Evolutionary conservation across 2,329 filamentous ascomycete genomes (phyloP), one percentile per base, ranked within the genome.

Genomic region (Colletotrichum filicis): DNA sequence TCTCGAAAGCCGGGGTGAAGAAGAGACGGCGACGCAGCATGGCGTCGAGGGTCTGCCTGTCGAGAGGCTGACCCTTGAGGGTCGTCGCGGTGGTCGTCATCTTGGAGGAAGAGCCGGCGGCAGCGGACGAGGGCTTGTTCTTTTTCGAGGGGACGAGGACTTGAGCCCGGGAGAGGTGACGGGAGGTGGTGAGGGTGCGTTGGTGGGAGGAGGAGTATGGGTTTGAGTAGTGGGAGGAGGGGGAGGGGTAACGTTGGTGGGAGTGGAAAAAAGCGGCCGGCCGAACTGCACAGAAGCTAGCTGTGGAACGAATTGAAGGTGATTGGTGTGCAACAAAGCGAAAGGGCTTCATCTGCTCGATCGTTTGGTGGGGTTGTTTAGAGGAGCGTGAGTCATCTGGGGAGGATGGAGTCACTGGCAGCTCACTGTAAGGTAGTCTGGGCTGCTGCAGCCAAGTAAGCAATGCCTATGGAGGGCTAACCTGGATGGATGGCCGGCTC

Each of bases 1-100:
- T 96, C 84, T 98, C 97, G 84, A 98, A 98, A 68, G 95, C 92
- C 66, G 95, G 95, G 75, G 95, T 98, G 85, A 97, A 97, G 88
- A 98, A 98, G 85, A 96, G 88, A 83, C 95, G 93, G 76, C 95
- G 93, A 77, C 93, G 92, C 78, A 98, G 92, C 80, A 98, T 90
- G 74, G 92, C 93, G 81, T 98, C 97, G 80, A 98, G 91, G 70
- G 90, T 87, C 73, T 89, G 86, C 80, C 95, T 92, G 84, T 98
- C 95, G 79, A 99, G 92, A 84, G 94, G 92, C 87, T 98, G 92
- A 79, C 96, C 97, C 85, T 93, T 95, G 81, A 95, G 91, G 73
- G 95, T 97, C 76, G 94, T 97, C 42, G 87, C 87, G 69, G 85
- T 82, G 71, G 87, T 83, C 62, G 86, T 83, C 88, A 89, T 90